Percentiles rank a stretch among this genome's conserved stretches.
Evolutionary conservation across 306 rosid genomes (phyloP).

Genomic region (Citrullus mucosospermus): DNA sequence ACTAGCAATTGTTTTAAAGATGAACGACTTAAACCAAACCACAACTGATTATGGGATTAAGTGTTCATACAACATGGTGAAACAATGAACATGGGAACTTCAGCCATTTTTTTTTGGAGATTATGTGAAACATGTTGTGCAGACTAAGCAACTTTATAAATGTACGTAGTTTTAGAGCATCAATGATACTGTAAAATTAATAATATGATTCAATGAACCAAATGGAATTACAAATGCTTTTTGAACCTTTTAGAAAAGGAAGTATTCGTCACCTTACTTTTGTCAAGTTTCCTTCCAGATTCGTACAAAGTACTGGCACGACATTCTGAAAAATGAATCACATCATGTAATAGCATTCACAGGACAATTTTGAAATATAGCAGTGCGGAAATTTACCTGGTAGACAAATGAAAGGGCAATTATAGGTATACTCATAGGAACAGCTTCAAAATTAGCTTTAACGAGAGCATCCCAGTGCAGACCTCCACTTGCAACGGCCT

Average conservation of each 20-base stretch:
- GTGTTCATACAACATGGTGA: background rate
- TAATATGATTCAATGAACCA: background rate
- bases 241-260: background rate
- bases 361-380: constrained; percentile 11
- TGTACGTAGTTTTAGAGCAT: background rate
- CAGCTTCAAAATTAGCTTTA: constrained; percentile 68
- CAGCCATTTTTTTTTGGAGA: background rate
- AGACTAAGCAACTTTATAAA: background rate
- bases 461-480: constrained; percentile 63
- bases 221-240: background rate
- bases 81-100: background rate
- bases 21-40: background rate
- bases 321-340: constrained; percentile 51
- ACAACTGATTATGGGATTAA: background rate
- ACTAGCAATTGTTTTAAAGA: background rate
- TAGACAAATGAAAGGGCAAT: constrained; percentile 76
- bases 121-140: background rate
- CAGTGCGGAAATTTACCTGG: constrained; percentile 38
- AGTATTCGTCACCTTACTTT: constrained; percentile 63
- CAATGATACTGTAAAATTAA: background rate
- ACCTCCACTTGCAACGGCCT: constrained; percentile 76
- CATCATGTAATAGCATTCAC: constrained; percentile 8
- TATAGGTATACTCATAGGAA: constrained; percentile 78
- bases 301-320: constrained; percentile 69
- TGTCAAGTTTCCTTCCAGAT: constrained; percentile 75